Evolutionary conservation across 2,329 filamentous ascomycete species (phyloP), one percentile per base, ranked within the genome.

Genomic region (Colletotrichum tropicale): DNA sequence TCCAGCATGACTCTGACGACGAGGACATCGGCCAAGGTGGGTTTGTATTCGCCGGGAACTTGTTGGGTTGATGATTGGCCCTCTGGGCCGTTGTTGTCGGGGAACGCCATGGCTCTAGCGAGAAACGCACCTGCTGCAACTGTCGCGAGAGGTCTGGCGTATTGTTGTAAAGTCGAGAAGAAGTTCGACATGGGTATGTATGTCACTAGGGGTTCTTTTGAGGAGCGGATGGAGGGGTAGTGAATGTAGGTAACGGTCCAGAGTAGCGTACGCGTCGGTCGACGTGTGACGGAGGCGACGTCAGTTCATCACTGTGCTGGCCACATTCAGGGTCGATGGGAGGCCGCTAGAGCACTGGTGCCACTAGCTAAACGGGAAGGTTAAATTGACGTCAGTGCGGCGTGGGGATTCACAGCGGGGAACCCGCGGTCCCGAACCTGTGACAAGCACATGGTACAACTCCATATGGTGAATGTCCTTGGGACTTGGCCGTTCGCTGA

Each of bases 1-100:
- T 79, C 80, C n/a, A 93, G 80, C 81, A 90, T 86, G 15, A 84
- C 79, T 69, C 89, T 89, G 13, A 88, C 86, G 2, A 88, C 81
- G 4, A 87, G 76, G 2, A 92, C 87, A 80, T 93, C 90, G 55
- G 85, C 81, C 6, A 87, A 81, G 0, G 81, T 84, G 2, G 90
- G 88, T 16, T 83, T 77, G 72, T 78, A 80, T 4, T 70, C 13
- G 6, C 55, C 60, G 56, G 28, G 43, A 21, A 48, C 3, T 48
- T n/a, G 43, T 21, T 34, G 43, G 18, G 13, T 32, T 36, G 52
- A 16, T 6, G n/a, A 24, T 32, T 48, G 48, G n/a, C 43, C 43
- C 10, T 48, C 43, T 10, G 43, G 43, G 18, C 43, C 43, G 6
- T 13, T 48, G 18, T 43, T 43, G n/a, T 48, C 43, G 43, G 43